phyloP scores from a whole-genome alignment of 345 rosid species.

The Lumnitzera racemosa region DNA sequence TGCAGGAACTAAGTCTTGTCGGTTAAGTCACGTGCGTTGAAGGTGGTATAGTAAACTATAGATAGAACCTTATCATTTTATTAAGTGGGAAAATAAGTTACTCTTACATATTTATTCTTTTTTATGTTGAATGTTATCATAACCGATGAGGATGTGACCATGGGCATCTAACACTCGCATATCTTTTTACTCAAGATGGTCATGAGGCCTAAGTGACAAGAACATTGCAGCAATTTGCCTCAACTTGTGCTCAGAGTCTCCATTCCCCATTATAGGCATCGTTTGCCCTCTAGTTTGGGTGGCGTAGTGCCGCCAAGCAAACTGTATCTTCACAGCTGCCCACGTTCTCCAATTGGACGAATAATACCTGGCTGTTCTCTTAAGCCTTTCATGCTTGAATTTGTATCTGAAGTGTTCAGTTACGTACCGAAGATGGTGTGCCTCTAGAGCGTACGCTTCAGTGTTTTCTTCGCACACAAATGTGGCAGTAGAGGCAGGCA shows the following conservation, averaged over 20 bases:
- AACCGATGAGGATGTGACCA: too few relatives aligned
- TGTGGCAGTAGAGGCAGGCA: slow-evolving; percentile 54
- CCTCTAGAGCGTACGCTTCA: slow-evolving; percentile 49
- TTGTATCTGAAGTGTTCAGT: slow-evolving; percentile 54
- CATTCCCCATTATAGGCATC: slow-evolving; percentile 12
- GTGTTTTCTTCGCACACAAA: slow-evolving; percentile 32
- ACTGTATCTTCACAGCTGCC: slow-evolving; percentile 61
- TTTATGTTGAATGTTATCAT: too few relatives aligned
- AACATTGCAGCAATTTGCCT: slow-evolving; percentile 50
- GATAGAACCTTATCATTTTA: too few relatives aligned
- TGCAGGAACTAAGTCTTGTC: too few relatives aligned
- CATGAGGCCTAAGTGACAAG: slow-evolving; percentile 57
- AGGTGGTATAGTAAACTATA: too few relatives aligned
- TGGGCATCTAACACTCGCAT: too few relatives aligned
- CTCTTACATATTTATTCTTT: too few relatives aligned
- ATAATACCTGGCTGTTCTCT: slow-evolving; percentile 44
- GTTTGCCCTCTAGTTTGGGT: slow-evolving; percentile 21
- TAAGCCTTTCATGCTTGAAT: slow-evolving; percentile 39
- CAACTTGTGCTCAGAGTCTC: slow-evolving; percentile 27
- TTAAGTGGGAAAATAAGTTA: too few relatives aligned
- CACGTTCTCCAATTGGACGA: slow-evolving; percentile 64
- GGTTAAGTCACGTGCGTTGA: too few relatives aligned
- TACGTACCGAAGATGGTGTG: slow-evolving; percentile 32
- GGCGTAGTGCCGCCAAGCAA: slow-evolving; percentile 48
- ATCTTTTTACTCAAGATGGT: slow-evolving; percentile 42